These are phyloP conservation scores for Ustilago trichophora DNA, from an alignment of 1,284 basidiomycete species.

Conservation along the genomic window DNA sequence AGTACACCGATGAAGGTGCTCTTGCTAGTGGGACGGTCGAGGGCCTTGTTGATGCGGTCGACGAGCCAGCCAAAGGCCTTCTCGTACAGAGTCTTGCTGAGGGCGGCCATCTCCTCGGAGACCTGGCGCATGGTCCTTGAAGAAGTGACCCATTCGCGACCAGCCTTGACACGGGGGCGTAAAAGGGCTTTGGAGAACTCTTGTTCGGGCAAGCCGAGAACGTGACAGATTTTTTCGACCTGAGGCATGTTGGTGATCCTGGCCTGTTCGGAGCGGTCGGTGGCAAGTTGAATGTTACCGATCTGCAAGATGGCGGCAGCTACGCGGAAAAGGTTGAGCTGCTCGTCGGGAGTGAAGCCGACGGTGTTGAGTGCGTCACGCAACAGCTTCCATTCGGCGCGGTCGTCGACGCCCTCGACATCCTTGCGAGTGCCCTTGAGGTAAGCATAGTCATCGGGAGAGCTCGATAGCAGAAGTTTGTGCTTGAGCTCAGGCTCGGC, in stretches of 20 bases:
- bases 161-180: slow-evolving; percentile 82
- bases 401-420: slow-evolving; percentile 94
- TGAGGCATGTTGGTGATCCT: slow-evolving; percentile 71
- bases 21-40: slow-evolving; percentile 88
- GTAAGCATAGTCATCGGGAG: slow-evolving; percentile 85
- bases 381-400: slow-evolving; percentile 84
- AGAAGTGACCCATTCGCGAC: slow-evolving; percentile 95
- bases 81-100: slow-evolving; percentile 97
- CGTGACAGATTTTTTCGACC: slow-evolving; percentile 85
- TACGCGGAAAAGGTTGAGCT: slow-evolving; percentile 91
- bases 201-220: slow-evolving; percentile 87
- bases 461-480: slow-evolving; percentile 75
- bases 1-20: slow-evolving; percentile 97
- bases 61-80: slow-evolving; percentile 94
- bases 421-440: slow-evolving; percentile 87
- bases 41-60: slow-evolving; percentile 90
- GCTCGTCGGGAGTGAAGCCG: slow-evolving; percentile 84
- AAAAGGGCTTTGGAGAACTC: slow-evolving; percentile 82
- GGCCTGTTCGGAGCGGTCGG: slow-evolving; percentile 87
- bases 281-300: slow-evolving; percentile 87
- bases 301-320: slow-evolving; percentile 93
- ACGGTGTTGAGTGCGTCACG: slow-evolving; percentile 85
- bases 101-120: slow-evolving; percentile 86
- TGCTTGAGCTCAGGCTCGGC: slow-evolving; percentile 67
- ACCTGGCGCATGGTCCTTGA: slow-evolving; percentile 91